A percentile compares a stretch with the other conserved stretches of the same genome.
phyloP scores from a whole-genome alignment of 2,329 filamentous ascomycete genomes.

The Ophiostoma quercus region DNA sequence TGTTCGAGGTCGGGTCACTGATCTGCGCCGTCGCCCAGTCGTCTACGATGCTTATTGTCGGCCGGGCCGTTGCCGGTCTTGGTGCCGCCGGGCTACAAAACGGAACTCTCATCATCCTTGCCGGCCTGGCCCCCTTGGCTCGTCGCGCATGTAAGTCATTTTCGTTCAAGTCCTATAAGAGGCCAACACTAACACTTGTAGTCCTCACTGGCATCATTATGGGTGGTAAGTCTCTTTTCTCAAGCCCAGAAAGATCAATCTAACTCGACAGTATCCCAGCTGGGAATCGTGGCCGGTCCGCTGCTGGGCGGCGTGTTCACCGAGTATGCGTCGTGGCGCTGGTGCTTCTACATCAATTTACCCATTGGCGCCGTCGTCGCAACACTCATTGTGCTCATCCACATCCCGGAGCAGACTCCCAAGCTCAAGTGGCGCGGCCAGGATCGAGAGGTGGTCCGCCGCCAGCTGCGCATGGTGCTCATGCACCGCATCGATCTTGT shows the following conservation, averaged over 20 bases:
- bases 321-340: background rate
- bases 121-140: background rate
- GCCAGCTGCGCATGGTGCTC: background rate
- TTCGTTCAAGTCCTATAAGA: too few relatives aligned
- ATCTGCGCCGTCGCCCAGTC: background rate
- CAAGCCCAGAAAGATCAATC: background rate
- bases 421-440: background rate
- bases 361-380: background rate
- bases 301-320: background rate
- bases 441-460: background rate
- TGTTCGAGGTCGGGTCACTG: background rate
- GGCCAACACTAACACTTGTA: background rate
- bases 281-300: background rate
- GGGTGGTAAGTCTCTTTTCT: background rate
- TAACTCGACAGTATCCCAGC: background rate
- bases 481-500: background rate
- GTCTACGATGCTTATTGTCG: background rate
- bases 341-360: conserved; percentile 1
- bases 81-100: background rate
- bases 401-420: background rate
- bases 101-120: background rate
- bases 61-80: background rate
- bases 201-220: background rate
- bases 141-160: background rate
- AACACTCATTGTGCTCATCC: background rate